A percentile compares a stretch with the other conserved stretches of the same genome.
Evolutionary conservation across 2,329 filamentous ascomycete genomes (phyloP).

Genomic region (Emmonsia crescens): DNA sequence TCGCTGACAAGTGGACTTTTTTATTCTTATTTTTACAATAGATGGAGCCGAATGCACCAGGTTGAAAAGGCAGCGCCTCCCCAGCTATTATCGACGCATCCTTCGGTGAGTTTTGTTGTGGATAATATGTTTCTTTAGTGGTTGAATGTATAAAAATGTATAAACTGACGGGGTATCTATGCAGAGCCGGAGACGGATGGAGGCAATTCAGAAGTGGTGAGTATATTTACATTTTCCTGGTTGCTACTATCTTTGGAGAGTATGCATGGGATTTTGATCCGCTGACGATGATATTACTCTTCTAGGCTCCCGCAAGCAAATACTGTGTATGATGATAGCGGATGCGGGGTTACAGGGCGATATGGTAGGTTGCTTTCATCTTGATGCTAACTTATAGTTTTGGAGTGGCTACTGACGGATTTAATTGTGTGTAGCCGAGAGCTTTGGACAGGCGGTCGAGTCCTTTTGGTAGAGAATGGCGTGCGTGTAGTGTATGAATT

Average conservation of each 20-base stretch:
- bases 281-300: slow-evolving; percentile 10
- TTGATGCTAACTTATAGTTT: not conserved
- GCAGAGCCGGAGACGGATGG: slow-evolving; percentile 42
- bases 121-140: too few species aligned
- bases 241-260: not conserved
- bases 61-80: slow-evolving; percentile 37
- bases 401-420: not conserved
- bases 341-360: slow-evolving; percentile 22
- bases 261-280: not conserved
- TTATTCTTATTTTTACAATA: slow-evolving; percentile 12
- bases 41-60: slow-evolving; percentile 43
- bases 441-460: slow-evolving; percentile 15
- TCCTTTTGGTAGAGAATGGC: not conserved
- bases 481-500: not conserved
- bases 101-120: slow-evolving; percentile 29
- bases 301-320: slow-evolving; percentile 32
- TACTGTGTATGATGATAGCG: slow-evolving; percentile 28
- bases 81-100: slow-evolving; percentile 51
- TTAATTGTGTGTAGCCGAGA: slow-evolving; percentile 14
- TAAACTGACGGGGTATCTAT: slow-evolving; percentile 7
- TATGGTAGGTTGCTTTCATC: slow-evolving; percentile 19
- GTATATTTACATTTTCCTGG: not conserved
- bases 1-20: not conserved
- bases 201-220: slow-evolving; percentile 44
- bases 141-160: not conserved